Percentiles rank a stretch among this genome's conserved stretches.
phyloP scores from a whole-genome alignment of 2,329 filamentous ascomycete species.

The Elsinoe perseae region DNA sequence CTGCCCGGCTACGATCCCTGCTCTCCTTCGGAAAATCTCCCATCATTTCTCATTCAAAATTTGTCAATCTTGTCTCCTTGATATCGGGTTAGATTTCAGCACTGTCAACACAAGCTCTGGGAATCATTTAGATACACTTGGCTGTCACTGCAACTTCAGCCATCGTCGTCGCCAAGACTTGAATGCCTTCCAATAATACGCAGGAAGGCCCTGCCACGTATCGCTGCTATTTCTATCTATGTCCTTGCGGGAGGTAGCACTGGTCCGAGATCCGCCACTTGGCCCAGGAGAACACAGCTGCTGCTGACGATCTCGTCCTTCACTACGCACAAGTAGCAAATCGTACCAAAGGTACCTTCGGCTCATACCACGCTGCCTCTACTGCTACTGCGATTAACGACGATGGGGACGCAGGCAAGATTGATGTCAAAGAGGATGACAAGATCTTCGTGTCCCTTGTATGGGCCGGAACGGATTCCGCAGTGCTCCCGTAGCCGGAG shows the following conservation, averaged over 20 bases:
- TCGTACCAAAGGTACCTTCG: constrained; percentile 38
- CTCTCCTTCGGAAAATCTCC: no score
- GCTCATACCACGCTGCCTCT: constrained; percentile 32
- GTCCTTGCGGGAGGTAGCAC: constrained; percentile 24
- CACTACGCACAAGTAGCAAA: constrained; percentile 44
- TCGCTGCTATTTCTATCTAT: background rate
- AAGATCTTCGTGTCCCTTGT: constrained; percentile 39
- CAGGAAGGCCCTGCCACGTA: constrained; percentile 32
- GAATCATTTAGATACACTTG: no score
- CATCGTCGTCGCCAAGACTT: background rate
- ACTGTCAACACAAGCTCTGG: no score
- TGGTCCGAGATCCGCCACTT: constrained; percentile 43
- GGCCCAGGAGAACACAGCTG: constrained; percentile 38
- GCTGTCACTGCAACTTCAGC: no score
- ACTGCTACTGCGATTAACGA: constrained; percentile 30
- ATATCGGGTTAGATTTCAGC: no score
- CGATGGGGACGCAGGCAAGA: constrained; percentile 19
- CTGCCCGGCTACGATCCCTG: no score
- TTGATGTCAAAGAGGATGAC: constrained; percentile 31
- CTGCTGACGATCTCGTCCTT: constrained; percentile 42
- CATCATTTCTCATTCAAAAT: no score
- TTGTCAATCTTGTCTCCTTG: no score
- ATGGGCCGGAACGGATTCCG: constrained; percentile 35
- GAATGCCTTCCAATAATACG: no score
- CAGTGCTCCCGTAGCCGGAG: constrained; percentile 37